Evolutionary conservation across 352 stramenopile genomes (phyloP), one percentile per base, ranked within the genome.

Genomic region (Globisporangium alternatum): DNA sequence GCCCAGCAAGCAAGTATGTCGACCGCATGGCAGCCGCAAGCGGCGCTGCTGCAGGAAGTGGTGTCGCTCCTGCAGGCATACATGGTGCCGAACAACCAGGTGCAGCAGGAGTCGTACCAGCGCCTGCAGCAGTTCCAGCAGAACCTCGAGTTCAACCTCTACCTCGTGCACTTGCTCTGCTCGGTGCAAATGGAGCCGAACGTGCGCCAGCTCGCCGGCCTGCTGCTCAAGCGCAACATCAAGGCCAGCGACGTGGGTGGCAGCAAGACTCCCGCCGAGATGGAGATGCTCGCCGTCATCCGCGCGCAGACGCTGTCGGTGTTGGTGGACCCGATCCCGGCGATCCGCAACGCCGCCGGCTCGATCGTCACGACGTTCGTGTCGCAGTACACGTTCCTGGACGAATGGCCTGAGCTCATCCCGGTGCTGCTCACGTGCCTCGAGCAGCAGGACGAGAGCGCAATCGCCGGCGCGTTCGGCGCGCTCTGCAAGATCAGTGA

Each of bases 401-500:
- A 96, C 65, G 84, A 95, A 66, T 96, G 88, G 83, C 88, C 88
- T 1, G 88, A 96, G 73, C 85, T 96, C 72, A 92, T 96, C 74
- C 84, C 81, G 35, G 79, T 77, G 62, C 72, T 96, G 19, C 65
- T 86, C 3, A 28, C 67, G 41, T 81, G 85, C 44, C 69, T 95
- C 17, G 77, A 90, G 15, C 74, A 88, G 33, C 69, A 78, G 49
- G 66, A 80, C 43, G 77, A 74, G 52, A 67, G 72, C 45, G 86
- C 86, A 15, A 76, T 95, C 30, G 85, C 92, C 25, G 90, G 90
- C 6, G 89, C 89, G 9, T 96, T 97, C 64, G 77, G 81, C 62
- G 86, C 87, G 37, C 80, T 97, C 19, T 73, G 82, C 68, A 97
- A 97, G 78, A 90, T 97, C 67, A 95, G 83, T 60, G 90, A 97